Evolutionary conservation across 2,329 filamentous ascomycete species (phyloP).

Genomic region (Plectosphaerella cucumerina): DNA sequence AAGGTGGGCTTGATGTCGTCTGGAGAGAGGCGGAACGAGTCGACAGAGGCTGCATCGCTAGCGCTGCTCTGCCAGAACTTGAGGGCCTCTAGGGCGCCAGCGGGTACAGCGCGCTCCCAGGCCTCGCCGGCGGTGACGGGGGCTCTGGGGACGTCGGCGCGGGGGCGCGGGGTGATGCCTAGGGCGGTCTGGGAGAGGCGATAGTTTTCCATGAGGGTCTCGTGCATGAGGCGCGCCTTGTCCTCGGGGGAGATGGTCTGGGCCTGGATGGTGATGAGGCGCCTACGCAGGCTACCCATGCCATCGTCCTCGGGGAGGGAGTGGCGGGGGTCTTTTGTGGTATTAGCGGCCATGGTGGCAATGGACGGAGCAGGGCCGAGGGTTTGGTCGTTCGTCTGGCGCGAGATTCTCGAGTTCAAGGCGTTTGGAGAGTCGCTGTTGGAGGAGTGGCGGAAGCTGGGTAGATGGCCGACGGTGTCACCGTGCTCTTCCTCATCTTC

Average conservation of each 20-base stretch:
- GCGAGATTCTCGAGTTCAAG: too few species aligned
- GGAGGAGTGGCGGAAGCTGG: too few species aligned
- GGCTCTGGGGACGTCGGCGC: constrained; percentile 17
- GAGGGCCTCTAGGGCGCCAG: constrained; percentile 47
- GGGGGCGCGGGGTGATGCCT: not conserved
- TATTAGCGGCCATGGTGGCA: not conserved
- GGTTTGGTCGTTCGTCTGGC: too few species aligned
- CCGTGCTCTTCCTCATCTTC: too few species aligned
- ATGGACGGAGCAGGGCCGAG: not conserved
- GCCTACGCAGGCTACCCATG: constrained; percentile 62
- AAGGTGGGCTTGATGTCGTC: constrained; percentile 67
- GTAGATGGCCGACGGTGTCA: too few species aligned
- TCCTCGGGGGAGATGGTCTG: constrained; percentile 49
- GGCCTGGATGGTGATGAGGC: constrained; percentile 66
- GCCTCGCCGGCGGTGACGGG: constrained; percentile 15
- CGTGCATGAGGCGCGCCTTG: constrained; percentile 70
- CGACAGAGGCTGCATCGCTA: constrained; percentile 30
- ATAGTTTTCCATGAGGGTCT: constrained; percentile 66
- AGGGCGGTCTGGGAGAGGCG: constrained; percentile 23
- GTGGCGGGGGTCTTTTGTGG: not conserved
- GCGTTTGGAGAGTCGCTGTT: too few species aligned
- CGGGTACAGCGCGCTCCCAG: constrained; percentile 35
- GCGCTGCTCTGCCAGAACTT: constrained; percentile 54
- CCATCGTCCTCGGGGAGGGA: constrained; percentile 72
- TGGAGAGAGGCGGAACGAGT: constrained; percentile 47